These are phyloP conservation scores for Marsdenia floribunda DNA, from an alignment of 257 asterid genomes.

Conservation along the genomic window DNA sequence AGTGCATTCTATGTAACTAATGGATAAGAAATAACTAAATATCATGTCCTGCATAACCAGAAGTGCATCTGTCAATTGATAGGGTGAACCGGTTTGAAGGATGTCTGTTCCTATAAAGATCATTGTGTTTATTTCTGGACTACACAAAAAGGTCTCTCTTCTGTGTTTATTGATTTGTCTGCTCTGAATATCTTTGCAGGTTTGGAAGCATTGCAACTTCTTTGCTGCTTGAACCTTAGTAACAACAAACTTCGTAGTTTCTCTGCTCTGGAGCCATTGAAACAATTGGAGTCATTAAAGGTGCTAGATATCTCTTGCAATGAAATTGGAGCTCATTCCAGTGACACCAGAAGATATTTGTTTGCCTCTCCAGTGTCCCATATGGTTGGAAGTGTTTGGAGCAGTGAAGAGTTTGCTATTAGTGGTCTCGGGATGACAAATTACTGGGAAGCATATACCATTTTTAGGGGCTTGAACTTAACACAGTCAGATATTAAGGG, in stretches of 20 bases:
- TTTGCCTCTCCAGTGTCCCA: constrained; percentile 71
- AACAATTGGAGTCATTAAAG: constrained; percentile 45
- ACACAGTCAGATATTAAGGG: constrained; percentile 62
- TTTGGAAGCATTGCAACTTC: constrained; percentile 83
- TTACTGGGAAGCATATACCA: constrained; percentile 58
- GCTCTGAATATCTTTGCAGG: constrained; percentile 49
- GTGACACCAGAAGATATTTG: constrained; percentile 71
- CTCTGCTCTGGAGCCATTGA: constrained; percentile 65
- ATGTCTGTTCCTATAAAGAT: no score
- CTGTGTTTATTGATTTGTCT: background rate
- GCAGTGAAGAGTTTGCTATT: constrained; percentile 22
- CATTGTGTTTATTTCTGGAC: no score
- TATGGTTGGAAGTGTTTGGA: constrained; percentile 45
- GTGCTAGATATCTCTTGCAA: constrained; percentile 66
- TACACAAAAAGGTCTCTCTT: no score
- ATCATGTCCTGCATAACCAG: no score
- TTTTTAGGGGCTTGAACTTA: constrained; percentile 63
- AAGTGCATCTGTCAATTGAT: no score
- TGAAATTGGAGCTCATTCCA: constrained; percentile 74
- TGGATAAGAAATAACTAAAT: no score
- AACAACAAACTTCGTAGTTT: constrained; percentile 67
- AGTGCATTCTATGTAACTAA: no score
- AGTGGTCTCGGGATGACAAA: constrained; percentile 23
- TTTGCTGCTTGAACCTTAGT: constrained; percentile 67
- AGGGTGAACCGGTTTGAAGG: no score